Evolutionary conservation across 139 green algal genomes (phyloP), one percentile per base, ranked within the genome.

Genomic region (Micromonas pusilla): DNA sequence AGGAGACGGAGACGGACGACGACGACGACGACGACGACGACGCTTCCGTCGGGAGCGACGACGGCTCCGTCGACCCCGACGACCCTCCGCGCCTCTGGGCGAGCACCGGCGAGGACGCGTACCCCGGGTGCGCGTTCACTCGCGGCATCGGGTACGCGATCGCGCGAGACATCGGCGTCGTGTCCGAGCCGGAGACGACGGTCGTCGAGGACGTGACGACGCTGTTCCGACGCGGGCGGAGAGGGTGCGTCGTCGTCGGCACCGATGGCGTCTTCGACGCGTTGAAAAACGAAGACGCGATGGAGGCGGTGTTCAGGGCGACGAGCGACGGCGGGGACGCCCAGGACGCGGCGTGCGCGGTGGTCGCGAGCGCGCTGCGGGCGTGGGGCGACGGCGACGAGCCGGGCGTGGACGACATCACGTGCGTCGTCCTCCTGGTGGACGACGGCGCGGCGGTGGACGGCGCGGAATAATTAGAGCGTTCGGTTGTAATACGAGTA

Each of bases 231-330:
- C n/a, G n/a, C n/a, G n/a, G n/a, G n/a, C n/a, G n/a, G n/a, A n/a
- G n/a, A n/a, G n/a, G n/a, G n/a, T 96, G 96, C 80, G 64, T 96
- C 28, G 80, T 98, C 26, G 77, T 97, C 65, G 94, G 92, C 9
- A 90, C 83, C 0, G 93, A 98, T 81, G 94, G 94, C 66, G 87
- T 97, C 23, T 97, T 94, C 81, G 94, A 98, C 86, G 98, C 98
- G 79, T 84, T 98, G 53, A 81, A 86, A 45, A 90, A 77, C 36
- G 92, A 98, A 80, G 79, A 64, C 0, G 94, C 95, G n/a, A 86
- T 97, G 3, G 87, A 97, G 73, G 92, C 97, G 85, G 94, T 96
- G 79, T 52, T 80, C 0, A 5, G 3, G 53, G 2, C 2, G 4
- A 34, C n/a, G n/a, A n/a, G n/a, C n/a, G n/a, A n/a, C n/a, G n/a